A percentile compares a stretch with the other conserved stretches of the same genome.
phyloP scores from a whole-genome alignment of 805 yeast genomes.

The Candida arabinofermentans region DNA sequence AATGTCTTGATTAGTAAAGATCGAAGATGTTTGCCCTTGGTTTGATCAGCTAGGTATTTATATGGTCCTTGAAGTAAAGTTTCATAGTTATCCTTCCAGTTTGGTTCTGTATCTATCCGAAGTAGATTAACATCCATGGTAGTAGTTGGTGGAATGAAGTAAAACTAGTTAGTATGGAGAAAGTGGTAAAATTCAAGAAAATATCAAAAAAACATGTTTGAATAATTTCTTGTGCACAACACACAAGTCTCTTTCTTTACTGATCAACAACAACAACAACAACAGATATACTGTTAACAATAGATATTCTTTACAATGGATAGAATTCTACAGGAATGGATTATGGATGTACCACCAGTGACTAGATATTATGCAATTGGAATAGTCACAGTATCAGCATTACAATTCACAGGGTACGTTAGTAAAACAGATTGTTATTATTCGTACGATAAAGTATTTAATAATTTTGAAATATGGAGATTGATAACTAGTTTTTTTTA shows the following conservation, averaged over 20 bases:
- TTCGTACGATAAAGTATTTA: constrained; percentile 36
- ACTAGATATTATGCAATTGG: constrained; percentile 36
- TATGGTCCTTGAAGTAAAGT: constrained; percentile 40
- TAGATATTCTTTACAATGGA: constrained; percentile 22
- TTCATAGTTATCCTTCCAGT: constrained; percentile 25
- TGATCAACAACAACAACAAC: not conserved
- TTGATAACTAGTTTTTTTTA: constrained; percentile 36
- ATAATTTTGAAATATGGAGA: constrained; percentile 35
- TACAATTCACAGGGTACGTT: constrained; percentile 32
- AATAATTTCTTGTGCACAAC: too few species aligned
- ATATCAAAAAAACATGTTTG: too few species aligned
- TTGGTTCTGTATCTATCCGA: constrained; percentile 3
- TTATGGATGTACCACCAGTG: constrained; percentile 43
- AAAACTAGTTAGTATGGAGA: too few species aligned
- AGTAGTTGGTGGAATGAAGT: too few species aligned
- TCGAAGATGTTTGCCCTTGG: constrained; percentile 57
- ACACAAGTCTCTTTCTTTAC: too few species aligned
- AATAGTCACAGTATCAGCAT: constrained; percentile 30
- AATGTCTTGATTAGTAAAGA: constrained; percentile 46
- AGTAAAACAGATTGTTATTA: constrained; percentile 31
- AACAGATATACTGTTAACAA: not conserved
- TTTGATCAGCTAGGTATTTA: constrained; percentile 39
- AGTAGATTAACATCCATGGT: constrained; percentile 7
- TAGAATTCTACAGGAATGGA: constrained; percentile 36
- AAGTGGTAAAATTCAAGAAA: too few species aligned